These are phyloP conservation scores for Teratosphaeria epicoccoides DNA, from an alignment of 2,329 filamentous ascomycete genomes.

Conservation along the genomic window DNA sequence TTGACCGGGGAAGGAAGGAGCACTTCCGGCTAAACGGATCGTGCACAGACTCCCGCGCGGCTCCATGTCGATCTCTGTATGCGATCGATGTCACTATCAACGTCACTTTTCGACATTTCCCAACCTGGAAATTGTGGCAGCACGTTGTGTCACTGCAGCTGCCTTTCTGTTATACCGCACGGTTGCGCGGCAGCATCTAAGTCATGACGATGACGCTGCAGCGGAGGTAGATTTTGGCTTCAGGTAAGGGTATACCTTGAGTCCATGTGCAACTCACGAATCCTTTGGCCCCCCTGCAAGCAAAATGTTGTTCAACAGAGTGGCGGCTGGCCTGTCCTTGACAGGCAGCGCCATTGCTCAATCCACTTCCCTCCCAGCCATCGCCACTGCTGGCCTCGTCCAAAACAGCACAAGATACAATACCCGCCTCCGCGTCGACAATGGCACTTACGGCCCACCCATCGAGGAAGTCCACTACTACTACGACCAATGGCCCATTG, in stretches of 20 bases:
- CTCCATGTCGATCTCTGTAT: background rate
- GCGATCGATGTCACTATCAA: background rate
- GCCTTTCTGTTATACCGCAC: background rate
- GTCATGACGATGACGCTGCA: background rate
- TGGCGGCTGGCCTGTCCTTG: slow-evolving; percentile 6
- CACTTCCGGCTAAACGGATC: background rate
- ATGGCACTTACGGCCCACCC: slow-evolving; percentile 37
- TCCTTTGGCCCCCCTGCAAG: background rate
- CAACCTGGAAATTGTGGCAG: no score
- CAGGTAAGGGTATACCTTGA: background rate
- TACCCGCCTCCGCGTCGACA: slow-evolving; percentile 32
- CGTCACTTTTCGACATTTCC: background rate
- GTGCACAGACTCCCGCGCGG: background rate
- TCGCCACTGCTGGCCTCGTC: slow-evolving; percentile 3
- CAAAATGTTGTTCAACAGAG: slow-evolving; percentile 1
- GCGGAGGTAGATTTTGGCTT: background rate
- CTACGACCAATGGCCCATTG: slow-evolving; percentile 38
- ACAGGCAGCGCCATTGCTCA: slow-evolving; percentile 11
- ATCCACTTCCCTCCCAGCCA: background rate
- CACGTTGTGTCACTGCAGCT: background rate
- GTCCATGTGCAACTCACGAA: background rate
- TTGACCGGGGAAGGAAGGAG: background rate
- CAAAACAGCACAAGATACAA: slow-evolving; percentile 3
- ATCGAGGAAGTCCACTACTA: slow-evolving; percentile 42
- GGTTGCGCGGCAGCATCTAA: background rate